Evolutionary conservation across 2,329 filamentous ascomycete species (phyloP).

Genomic region (Epichloe typhina): DNA sequence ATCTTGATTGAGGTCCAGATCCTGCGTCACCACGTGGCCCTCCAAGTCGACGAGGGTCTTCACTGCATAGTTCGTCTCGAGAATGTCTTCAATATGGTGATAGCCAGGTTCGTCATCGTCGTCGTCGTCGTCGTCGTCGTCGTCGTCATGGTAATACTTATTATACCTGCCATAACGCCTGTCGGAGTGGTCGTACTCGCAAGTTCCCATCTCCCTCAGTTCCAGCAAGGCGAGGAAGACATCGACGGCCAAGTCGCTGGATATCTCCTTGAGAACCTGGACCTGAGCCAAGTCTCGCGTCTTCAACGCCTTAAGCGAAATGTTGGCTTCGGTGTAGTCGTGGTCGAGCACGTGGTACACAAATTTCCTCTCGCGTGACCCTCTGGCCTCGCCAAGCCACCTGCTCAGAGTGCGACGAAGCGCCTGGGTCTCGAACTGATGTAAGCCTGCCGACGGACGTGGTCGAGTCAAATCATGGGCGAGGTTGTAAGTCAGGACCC

Average conservation of each 20-base stretch:
- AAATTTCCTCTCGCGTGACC: conserved; percentile 1
- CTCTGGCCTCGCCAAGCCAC: conserved; percentile 13
- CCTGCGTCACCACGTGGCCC: conserved; percentile 10
- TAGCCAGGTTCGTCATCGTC: conserved; percentile 1
- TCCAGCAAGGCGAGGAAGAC: conserved; percentile 21
- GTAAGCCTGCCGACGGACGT: conserved; percentile 11
- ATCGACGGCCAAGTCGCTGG: conserved; percentile 14
- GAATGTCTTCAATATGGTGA: conserved; percentile 9
- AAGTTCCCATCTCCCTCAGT: conserved; percentile 13
- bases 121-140: too few relatives aligned
- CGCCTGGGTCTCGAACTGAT: not conserved
- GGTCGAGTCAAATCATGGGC: conserved; percentile 9
- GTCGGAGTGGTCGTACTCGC: conserved; percentile 3
- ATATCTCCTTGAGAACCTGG: conserved; percentile 13
- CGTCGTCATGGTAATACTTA: conserved; percentile 2
- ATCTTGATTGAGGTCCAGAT: conserved; percentile 8
- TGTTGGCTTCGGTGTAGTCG: conserved; percentile 19
- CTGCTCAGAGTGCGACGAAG: conserved; percentile 12
- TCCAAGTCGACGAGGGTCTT: conserved; percentile 16
- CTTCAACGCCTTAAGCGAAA: conserved; percentile 18
- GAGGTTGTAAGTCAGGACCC: conserved; percentile 41
- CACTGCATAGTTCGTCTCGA: conserved; percentile 5
- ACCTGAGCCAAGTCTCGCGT: conserved; percentile 14
- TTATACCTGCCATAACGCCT: not conserved
- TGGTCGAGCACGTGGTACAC: conserved; percentile 21